phyloP scores from a whole-genome alignment of 179 eudicot genomes.

The Beta macrorhiza region DNA sequence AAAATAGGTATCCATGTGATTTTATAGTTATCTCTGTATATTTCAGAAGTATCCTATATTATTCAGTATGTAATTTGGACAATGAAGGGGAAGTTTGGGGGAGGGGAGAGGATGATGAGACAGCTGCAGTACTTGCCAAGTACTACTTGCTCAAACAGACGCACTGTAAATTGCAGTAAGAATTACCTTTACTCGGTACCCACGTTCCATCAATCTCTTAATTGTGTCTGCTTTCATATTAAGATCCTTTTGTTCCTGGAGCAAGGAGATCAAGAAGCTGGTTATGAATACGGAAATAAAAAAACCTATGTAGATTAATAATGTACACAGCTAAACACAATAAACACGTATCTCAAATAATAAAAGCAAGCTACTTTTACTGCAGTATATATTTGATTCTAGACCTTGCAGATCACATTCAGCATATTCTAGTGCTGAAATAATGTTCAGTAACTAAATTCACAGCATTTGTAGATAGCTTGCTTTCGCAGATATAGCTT shows the following conservation, averaged over 20 bases:
- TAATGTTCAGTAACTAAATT: background rate
- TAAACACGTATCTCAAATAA: background rate
- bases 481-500: constrained; percentile 2
- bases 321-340: background rate
- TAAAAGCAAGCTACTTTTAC: background rate
- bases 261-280: constrained; percentile 19
- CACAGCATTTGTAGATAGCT: background rate
- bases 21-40: too few species aligned
- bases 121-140: background rate
- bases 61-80: background rate
- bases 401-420: background rate
- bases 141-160: background rate
- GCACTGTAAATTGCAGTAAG: background rate
- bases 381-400: background rate
- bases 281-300: background rate
- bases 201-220: constrained; percentile 70
- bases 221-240: constrained; percentile 64
- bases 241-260: constrained; percentile 72
- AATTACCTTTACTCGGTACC: constrained; percentile 82
- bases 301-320: too few species aligned
- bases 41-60: background rate
- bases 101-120: background rate
- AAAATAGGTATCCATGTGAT: too few species aligned
- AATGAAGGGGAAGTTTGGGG: background rate
- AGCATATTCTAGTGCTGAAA: background rate